Percentiles rank a stretch among this genome's conserved stretches.
Evolutionary conservation across 306 rosid genomes (phyloP).

Genomic region (Quercus robur): DNA sequence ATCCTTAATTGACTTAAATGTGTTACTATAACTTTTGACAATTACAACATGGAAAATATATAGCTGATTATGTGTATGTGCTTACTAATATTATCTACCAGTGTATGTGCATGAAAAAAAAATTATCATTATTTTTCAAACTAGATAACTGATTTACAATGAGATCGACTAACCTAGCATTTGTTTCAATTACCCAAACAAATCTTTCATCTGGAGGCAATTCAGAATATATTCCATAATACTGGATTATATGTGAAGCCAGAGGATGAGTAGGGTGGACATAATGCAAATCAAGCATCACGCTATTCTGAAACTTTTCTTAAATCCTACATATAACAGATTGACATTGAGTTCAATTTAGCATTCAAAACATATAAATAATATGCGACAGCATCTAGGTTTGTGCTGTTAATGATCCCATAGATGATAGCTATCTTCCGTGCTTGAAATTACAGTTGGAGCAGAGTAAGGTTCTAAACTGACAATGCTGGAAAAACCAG

Average conservation of each 20-base stretch:
- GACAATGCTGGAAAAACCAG: not conserved
- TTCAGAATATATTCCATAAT: conserved; percentile 38
- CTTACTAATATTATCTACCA: not conserved
- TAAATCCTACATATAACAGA: conserved; percentile 61
- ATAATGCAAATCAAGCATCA: conserved; percentile 80
- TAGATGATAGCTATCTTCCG: not conserved
- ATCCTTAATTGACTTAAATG: too few species aligned
- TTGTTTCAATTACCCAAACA: conserved; percentile 36
- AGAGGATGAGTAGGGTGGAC: conserved; percentile 58
- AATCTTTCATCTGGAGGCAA: conserved; percentile 36
- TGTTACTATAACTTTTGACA: too few species aligned
- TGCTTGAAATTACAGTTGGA: not conserved
- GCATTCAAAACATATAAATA: conserved; percentile 13
- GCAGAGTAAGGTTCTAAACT: not conserved
- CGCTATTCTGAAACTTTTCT: conserved; percentile 67
- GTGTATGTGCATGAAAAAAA: conserved; percentile 8
- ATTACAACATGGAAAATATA: too few species aligned
- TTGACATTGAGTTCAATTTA: conserved; percentile 16
- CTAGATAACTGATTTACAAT: not conserved
- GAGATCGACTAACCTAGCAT: conserved; percentile 59
- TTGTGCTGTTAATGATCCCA: not conserved
- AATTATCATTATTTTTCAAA: conserved; percentile 7
- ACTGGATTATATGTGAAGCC: conserved; percentile 45
- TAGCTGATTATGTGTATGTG: too few species aligned
- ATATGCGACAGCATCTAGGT: not conserved